Conservation (phyloP, 2,329 filamentous ascomycete genomes). For the Paecilomyces sp. region DNA sequence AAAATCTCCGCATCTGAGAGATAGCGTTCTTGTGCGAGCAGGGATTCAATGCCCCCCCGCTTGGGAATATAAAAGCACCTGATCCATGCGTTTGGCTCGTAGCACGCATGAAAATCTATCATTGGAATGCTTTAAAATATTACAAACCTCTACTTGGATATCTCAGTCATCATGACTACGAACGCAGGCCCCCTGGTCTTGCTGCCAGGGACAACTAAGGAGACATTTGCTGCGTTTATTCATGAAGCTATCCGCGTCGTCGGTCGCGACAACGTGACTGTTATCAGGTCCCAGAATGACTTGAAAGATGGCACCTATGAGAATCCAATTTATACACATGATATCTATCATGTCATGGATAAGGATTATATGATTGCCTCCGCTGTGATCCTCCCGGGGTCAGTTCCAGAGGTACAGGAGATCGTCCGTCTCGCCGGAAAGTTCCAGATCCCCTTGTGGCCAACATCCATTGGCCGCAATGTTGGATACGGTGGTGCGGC, state of each 20-base stretch:
- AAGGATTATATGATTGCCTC: slow-evolving; percentile 40
- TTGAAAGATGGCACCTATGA: slow-evolving; percentile 16
- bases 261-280: background rate
- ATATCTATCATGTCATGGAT: slow-evolving; percentile 34
- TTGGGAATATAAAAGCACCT: background rate
- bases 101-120: background rate
- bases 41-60: background rate
- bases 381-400: slow-evolving; percentile 26
- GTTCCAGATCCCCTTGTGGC: slow-evolving; percentile 25
- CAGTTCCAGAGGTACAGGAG: slow-evolving; percentile 8
- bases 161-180: background rate
- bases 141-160: background rate
- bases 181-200: background rate
- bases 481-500: slow-evolving; percentile 47
- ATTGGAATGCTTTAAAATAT: background rate
- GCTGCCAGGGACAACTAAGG: background rate
- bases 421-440: slow-evolving; percentile 20
- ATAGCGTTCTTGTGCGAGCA: background rate
- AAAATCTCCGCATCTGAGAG: background rate
- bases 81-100: background rate
- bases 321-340: slow-evolving; percentile 31
- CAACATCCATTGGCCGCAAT: slow-evolving; percentile 37
- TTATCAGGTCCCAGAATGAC: background rate
- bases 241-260: background rate
- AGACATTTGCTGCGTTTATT: background rate